A percentile compares a stretch with the other conserved stretches of the same genome.
Evolutionary conservation across 345 rosid genomes (phyloP).

Genomic region (Gossypium rotundifolium): DNA sequence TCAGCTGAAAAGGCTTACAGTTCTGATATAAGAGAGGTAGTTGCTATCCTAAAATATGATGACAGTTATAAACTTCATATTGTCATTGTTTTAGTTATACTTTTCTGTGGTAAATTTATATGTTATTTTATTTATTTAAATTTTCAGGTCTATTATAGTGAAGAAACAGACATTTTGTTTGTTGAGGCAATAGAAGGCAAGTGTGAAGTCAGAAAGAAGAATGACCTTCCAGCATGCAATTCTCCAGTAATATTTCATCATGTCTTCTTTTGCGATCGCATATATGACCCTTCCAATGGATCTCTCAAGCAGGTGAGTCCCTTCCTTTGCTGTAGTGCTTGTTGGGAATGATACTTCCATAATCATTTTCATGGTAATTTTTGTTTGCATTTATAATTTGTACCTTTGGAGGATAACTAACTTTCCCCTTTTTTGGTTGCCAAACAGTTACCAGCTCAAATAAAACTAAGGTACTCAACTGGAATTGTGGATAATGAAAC

Average conservation of each 20-base stretch:
- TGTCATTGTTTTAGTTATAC: not conserved
- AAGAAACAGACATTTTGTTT: constrained; percentile 33
- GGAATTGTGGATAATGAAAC: constrained; percentile 33
- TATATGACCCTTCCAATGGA: constrained; percentile 65
- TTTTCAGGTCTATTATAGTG: constrained; percentile 72
- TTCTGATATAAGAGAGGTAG: constrained; percentile 61
- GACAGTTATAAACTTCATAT: not conserved
- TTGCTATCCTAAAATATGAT: not conserved
- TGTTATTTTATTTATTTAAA: not conserved
- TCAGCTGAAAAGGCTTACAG: constrained; percentile 57
- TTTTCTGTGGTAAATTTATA: constrained; percentile 5
- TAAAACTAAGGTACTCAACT: constrained; percentile 46
- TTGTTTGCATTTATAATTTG: not conserved
- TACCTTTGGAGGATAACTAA: not conserved
- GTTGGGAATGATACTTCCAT: not conserved
- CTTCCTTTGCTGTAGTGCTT: not conserved
- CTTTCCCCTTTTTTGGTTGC: not conserved
- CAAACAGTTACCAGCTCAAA: constrained; percentile 45
- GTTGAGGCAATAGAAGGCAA: constrained; percentile 55
- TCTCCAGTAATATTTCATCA: constrained; percentile 50
- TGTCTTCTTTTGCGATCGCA: constrained; percentile 73
- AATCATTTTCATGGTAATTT: not conserved
- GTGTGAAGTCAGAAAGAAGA: constrained; percentile 80
- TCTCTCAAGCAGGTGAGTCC: constrained; percentile 61
- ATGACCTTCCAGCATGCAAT: constrained; percentile 41